Base-by-base conservation (phyloP, 495 filamentous ascomycete genomes). In the Lophium mytilinum region DNA sequence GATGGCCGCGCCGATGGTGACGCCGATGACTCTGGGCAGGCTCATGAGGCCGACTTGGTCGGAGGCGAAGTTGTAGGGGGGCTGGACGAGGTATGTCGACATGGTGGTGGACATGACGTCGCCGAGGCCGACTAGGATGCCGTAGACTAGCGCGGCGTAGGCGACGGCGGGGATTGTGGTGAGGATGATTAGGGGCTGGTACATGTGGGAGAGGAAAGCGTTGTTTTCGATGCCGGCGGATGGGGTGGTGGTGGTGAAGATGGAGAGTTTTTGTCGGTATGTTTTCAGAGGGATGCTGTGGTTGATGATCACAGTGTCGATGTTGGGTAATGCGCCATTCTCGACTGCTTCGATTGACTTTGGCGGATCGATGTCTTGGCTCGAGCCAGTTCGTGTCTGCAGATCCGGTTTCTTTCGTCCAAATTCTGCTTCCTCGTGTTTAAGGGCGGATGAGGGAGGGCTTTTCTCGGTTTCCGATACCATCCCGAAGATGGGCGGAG, bases 31-130 rank as follows among this genome's bases (percentile, higher is more conserved):
- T 0, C 67, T 62, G 14, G 73, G 64, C 9, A 77, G 37, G 41
- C 72, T 73, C 56, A 71, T 68, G 14, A 74, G 52, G 9, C 75
- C 73, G 17, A 77, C 53, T 0, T 64, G 68, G 4, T 64, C 61
- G 15, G 71, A 63, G 42, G 55, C 50, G 48, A 77, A 76, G 45
- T 72, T 71, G 53, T 76, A 77, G 0, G 75, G 73, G 0, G 69
- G 62, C 0, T 60, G 39, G 1, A 66, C 35, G 63, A 75, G 68
- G 41, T 71, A 71, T 0, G 60, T 62, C 0, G 71, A 66, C 17
- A 67, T 61, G 4, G 68, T 61, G 0, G 69, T 67, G 8, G 65
- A 64, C 57, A 72, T 66, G 37, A 75, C 64, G 3, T 66, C 64
- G 34, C 67, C 67, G 67, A 66, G 70, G 17, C 64, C 60, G 30